phyloP scores from a whole-genome alignment of 139 green algal genomes.

The Chlorella ohadii region DNA sequence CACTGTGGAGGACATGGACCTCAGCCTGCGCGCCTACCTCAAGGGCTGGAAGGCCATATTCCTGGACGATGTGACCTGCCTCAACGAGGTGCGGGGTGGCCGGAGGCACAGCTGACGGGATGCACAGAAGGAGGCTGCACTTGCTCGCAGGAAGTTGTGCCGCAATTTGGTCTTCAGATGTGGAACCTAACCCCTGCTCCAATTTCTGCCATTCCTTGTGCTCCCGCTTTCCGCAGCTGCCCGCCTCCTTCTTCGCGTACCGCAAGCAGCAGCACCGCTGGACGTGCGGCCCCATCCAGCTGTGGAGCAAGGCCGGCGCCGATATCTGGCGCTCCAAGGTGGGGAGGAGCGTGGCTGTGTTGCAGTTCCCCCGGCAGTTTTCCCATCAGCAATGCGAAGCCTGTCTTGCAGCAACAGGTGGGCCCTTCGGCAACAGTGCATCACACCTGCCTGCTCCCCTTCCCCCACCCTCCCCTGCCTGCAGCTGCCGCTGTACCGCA shows the following conservation, averaged over 20 bases:
- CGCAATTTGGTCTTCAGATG: too few species aligned
- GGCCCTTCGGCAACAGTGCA: too few species aligned
- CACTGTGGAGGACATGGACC: constrained; percentile 96
- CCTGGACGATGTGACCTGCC: constrained; percentile 81
- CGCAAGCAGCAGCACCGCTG: constrained; percentile 99
- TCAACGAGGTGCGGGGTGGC: constrained; percentile 70
- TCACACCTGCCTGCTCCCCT: background rate
- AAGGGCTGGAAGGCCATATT: constrained; percentile 90
- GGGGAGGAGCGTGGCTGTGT: too few species aligned
- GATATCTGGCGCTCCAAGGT: constrained; percentile 76
- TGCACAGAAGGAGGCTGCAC: too few species aligned
- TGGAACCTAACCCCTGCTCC: too few species aligned
- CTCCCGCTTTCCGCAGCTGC: constrained; percentile 82
- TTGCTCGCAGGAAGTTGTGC: too few species aligned
- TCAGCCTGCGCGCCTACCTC: constrained; percentile 84
- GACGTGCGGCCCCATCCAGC: constrained; percentile 86
- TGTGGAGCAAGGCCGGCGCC: constrained; percentile 66
- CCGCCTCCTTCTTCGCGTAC: constrained; percentile 92
- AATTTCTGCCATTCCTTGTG: background rate
- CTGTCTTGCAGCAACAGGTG: too few species aligned
- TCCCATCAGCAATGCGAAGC: too few species aligned
- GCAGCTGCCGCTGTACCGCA: constrained; percentile 41
- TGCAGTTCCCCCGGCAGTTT: too few species aligned
- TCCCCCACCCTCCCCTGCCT: background rate
- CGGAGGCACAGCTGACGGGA: too few species aligned